Base-by-base conservation (phyloP, 2,329 filamentous ascomycete genomes). In the Scortechinia acanthostroma region DNA sequence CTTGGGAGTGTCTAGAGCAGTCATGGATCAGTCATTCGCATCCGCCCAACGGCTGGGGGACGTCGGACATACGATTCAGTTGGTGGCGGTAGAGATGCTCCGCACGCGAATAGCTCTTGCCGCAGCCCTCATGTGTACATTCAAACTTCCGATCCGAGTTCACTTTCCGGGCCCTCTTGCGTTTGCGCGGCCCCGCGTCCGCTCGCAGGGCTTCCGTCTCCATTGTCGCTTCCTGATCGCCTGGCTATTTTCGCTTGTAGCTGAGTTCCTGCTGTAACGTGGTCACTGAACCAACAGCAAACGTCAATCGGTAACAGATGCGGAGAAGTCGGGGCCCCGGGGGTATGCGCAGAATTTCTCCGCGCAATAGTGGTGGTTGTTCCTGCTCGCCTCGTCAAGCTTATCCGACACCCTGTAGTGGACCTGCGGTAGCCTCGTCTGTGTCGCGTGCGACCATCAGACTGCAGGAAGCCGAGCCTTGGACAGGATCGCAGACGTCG, bases 1-100 rank as follows among this genome's bases (percentile, higher is more conserved):
- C 66, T 96, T 96, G 16, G 91, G 91, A 47, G 88, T 86, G 66
- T 97, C 35, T 40, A 19, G 6, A 6, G 10, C 6, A 17, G 35
- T 40, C 80, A 30, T n/a, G n/a, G 25, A 10, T 30, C 25, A 10
- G 25, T 30, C n/a, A n/a, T 30, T 30, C 25, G n/a, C 25, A 30
- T 10, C 25, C 10, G 10, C n/a, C 25, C 25, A 30, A n/a, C n/a
- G 10, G 25, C 25, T 10, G 35, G 30, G 42, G 23, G 43, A 46
- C 46, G 20, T 21, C 10, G 25, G n/a, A 30, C 35, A 19, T 40
- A 40, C 35, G 93, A 61, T 98, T 98, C 53, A 97, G 69, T 66
- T 97, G 91, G 65, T 97, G 91, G 42, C 93, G 82, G 67, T 96
- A 81, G 69, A 98, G 71, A 70, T 98, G 93, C 66, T 97, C 93